Evolutionary conservation across 768 basidiomycete species (phyloP).

Genomic region (Hypholoma sublateritium): DNA sequence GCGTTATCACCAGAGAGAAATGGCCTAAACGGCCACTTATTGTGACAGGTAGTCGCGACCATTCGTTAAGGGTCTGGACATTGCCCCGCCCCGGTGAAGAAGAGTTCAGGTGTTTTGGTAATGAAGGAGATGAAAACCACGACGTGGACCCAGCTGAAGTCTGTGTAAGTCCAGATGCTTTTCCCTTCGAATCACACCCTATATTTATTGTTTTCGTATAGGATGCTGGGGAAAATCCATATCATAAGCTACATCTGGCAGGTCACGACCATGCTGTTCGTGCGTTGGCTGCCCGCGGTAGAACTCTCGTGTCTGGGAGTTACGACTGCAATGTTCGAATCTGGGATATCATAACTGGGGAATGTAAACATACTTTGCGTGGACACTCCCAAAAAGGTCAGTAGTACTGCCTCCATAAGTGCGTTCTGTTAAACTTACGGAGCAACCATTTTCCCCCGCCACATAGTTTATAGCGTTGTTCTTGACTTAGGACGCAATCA

Average conservation of each 20-base stretch:
- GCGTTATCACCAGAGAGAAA: constrained; percentile 66
- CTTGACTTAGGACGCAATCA: constrained; percentile 84
- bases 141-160: constrained; percentile 55
- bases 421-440: background rate
- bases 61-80: constrained; percentile 61
- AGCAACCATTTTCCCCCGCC: background rate
- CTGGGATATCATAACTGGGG: constrained; percentile 89
- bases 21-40: constrained; percentile 67
- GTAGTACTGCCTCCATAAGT: constrained; percentile 15
- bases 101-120: constrained; percentile 70
- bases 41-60: constrained; percentile 74
- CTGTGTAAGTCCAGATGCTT: constrained; percentile 26
- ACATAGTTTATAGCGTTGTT: constrained; percentile 90
- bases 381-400: constrained; percentile 93
- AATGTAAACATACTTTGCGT: constrained; percentile 74
- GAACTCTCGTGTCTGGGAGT: constrained; percentile 91
- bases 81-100: constrained; percentile 63
- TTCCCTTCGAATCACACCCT: background rate
- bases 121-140: constrained; percentile 42
- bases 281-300: constrained; percentile 87
- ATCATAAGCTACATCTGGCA: constrained; percentile 78
- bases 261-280: constrained; percentile 93
- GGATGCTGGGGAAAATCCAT: constrained; percentile 79
- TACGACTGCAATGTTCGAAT: constrained; percentile 95
- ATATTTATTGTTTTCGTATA: constrained; percentile 10